phyloP scores from a whole-genome alignment of 192 early-diverging fungal genomes.

The Powellomyces hirtus region DNA sequence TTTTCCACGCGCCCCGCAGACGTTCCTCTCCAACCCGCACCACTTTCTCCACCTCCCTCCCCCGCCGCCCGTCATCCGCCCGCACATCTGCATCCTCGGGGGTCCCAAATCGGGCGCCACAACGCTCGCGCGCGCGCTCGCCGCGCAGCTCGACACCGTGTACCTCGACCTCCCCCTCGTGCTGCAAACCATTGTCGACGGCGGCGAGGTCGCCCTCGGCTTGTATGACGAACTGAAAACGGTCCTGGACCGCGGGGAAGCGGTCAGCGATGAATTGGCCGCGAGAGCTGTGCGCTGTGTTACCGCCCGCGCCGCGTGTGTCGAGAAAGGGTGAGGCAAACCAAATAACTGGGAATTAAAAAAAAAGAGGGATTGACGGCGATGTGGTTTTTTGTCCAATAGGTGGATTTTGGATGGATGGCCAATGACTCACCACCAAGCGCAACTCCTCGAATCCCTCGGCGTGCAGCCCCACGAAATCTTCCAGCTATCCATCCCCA shows the following conservation, averaged over 20 bases:
- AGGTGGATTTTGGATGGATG: conserved; percentile 59
- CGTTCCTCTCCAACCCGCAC: conserved; percentile 36
- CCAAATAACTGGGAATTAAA: neutral
- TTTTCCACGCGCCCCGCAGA: conserved; percentile 11
- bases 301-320: conserved; percentile 38
- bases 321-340: conserved; percentile 39
- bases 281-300: conserved; percentile 38
- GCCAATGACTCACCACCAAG: conserved; percentile 44
- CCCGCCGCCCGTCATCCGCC: conserved; percentile 40
- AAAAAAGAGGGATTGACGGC: neutral
- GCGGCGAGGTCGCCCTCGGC: conserved; percentile 25
- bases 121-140: conserved; percentile 27
- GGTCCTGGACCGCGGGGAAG: conserved; percentile 31
- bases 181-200: conserved; percentile 40
- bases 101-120: conserved; percentile 48
- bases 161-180: conserved; percentile 38
- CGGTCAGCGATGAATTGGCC: conserved; percentile 33
- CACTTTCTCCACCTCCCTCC: conserved; percentile 27
- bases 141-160: conserved; percentile 36
- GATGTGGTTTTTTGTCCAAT: no score
- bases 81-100: conserved; percentile 42
- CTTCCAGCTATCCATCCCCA: conserved; percentile 35
- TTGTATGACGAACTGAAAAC: conserved; percentile 32
- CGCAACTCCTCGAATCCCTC: conserved; percentile 37
- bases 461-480: conserved; percentile 47